A percentile compares a stretch with the other conserved stretches of the same genome.
phyloP scores from a whole-genome alignment of 1,139 yeast genomes.

The Suhomyces ambrosiae region DNA sequence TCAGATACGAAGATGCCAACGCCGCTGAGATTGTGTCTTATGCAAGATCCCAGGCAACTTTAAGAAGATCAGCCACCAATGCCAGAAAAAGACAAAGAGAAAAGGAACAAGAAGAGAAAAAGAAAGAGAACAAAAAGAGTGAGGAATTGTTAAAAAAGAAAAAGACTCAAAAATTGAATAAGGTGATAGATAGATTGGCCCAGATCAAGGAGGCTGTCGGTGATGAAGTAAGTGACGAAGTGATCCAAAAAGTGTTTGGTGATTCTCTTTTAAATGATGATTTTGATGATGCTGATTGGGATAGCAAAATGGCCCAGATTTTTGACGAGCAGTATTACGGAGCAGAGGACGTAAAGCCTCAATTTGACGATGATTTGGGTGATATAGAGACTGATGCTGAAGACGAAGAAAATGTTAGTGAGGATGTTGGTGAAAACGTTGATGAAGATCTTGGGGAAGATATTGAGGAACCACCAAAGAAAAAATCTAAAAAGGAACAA shows the following conservation, averaged over 20 bases:
- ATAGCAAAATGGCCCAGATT: constrained; percentile 76
- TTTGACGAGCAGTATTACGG: constrained; percentile 82
- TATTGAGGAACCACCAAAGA: constrained; percentile 33
- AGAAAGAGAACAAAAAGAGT: constrained; percentile 54
- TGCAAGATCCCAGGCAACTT: constrained; percentile 92
- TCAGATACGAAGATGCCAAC: constrained; percentile 90
- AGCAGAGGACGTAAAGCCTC: constrained; percentile 50
- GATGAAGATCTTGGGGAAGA: constrained; percentile 43
- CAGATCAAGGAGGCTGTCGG: constrained; percentile 85
- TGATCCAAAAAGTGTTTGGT: constrained; percentile 66
- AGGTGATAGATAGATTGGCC: constrained; percentile 73
- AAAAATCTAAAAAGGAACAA: constrained; percentile 52
- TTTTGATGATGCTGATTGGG: constrained; percentile 93
- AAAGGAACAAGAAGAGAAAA: constrained; percentile 57
- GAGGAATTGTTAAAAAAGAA: constrained; percentile 69
- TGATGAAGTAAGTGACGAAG: constrained; percentile 64
- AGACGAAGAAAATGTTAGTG: constrained; percentile 21
- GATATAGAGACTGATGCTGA: constrained; percentile 32
- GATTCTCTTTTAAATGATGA: constrained; percentile 81
- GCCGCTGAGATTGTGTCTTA: constrained; percentile 93
- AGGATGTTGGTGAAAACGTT: constrained; percentile 21
- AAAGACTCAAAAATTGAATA: constrained; percentile 73
- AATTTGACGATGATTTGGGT: constrained; percentile 32
- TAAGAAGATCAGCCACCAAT: constrained; percentile 76
- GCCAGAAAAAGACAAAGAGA: constrained; percentile 85